phyloP scores from a whole-genome alignment of 768 basidiomycete genomes.

The Amanita thiersii region DNA sequence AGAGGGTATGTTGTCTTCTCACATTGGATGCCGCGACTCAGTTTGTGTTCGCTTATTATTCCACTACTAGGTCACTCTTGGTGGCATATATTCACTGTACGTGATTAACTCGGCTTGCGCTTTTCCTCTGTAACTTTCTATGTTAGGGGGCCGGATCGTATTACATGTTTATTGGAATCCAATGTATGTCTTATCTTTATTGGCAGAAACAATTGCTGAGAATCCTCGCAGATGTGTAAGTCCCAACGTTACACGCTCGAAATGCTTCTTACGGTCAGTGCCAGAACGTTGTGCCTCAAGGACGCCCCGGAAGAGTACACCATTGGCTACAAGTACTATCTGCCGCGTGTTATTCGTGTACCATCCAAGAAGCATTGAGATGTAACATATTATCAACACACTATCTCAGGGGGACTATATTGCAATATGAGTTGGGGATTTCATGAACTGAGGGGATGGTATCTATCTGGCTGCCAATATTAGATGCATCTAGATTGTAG shows the following conservation, averaged over 20 bases:
- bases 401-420: too few relatives aligned
- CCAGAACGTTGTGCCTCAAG: conserved; percentile 52
- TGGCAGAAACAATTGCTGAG: conserved; percentile 2
- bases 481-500: conserved; percentile 1
- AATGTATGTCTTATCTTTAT: conserved; percentile 28
- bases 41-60: too few relatives aligned
- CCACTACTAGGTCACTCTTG: conserved; percentile 50
- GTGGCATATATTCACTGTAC: conserved; percentile 66
- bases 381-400: conserved; percentile 5
- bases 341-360: conserved; percentile 38
- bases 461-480: too few relatives aligned
- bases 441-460: too few relatives aligned
- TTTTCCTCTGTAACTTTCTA: neutral
- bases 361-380: conserved; percentile 16
- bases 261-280: neutral
- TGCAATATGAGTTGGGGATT: too few relatives aligned
- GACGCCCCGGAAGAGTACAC: conserved; percentile 45
- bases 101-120: conserved; percentile 11
- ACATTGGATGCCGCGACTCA: neutral
- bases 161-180: conserved; percentile 43
- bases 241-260: conserved; percentile 11
- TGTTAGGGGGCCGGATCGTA: conserved; percentile 41
- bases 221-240: conserved; percentile 32
- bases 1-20: conserved; percentile 37
- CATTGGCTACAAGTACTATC: conserved; percentile 30